Conservation (phyloP, 2,329 filamentous ascomycete genomes). For the Pyrenochaeta sp. region DNA sequence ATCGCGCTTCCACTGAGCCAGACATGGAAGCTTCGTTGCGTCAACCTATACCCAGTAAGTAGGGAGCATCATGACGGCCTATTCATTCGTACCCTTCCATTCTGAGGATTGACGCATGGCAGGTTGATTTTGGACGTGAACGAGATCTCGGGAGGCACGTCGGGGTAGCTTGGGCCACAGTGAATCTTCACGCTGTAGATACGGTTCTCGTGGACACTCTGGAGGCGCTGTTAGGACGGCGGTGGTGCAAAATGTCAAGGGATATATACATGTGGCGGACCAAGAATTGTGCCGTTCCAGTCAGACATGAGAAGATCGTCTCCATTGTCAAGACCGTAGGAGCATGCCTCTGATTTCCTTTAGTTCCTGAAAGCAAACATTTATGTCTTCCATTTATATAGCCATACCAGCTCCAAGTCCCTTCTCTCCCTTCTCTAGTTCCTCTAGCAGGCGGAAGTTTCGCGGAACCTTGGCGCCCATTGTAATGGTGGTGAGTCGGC, state of each 20-base stretch:
- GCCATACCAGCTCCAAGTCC: constrained; percentile 82
- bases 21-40: constrained; percentile 79
- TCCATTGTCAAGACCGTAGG: constrained; percentile 91
- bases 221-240: constrained; percentile 15
- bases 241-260: background rate
- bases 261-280: constrained; percentile 85
- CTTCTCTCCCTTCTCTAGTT: constrained; percentile 99
- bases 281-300: constrained; percentile 98
- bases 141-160: constrained; percentile 85
- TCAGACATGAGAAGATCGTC: constrained; percentile 97
- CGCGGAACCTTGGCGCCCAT: constrained; percentile 83
- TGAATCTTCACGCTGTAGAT: constrained; percentile 99
- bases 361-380: constrained; percentile 13
- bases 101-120: constrained; percentile 84
- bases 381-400: background rate
- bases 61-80: constrained; percentile 4
- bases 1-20: constrained; percentile 88
- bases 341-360: constrained; percentile 78
- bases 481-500: constrained; percentile 18
- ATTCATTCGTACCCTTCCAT: constrained; percentile 69
- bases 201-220: constrained; percentile 97
- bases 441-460: constrained; percentile 95
- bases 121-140: constrained; percentile 96
- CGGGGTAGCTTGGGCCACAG: constrained; percentile 89
- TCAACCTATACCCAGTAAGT: constrained; percentile 69